phyloP scores from a whole-genome alignment of 805 yeast genomes.

The Grigorovia humatica region DNA sequence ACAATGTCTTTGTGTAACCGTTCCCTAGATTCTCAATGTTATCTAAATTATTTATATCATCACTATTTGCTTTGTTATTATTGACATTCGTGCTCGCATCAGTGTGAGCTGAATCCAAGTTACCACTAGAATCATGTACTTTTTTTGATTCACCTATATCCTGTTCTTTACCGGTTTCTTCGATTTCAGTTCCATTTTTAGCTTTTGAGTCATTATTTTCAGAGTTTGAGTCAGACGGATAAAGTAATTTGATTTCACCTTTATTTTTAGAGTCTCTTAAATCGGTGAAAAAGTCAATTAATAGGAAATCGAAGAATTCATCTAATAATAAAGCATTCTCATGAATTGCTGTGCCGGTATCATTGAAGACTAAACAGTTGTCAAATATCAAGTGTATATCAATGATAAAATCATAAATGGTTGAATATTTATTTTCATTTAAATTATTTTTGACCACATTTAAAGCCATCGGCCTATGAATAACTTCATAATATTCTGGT shows the following conservation, averaged over 20 bases:
- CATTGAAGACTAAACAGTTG: slow-evolving; percentile 74
- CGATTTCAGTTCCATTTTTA: neutral
- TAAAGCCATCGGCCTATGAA: slow-evolving; percentile 67
- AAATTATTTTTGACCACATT: slow-evolving; percentile 45
- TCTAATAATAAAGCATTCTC: slow-evolving; percentile 59
- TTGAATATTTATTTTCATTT: slow-evolving; percentile 40
- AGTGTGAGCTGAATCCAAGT: too few relatives aligned
- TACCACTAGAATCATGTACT: too few relatives aligned
- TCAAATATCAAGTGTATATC: slow-evolving; percentile 56
- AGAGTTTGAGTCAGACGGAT: slow-evolving; percentile 12
- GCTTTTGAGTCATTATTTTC: slow-evolving; percentile 16
- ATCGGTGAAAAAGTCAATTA: slow-evolving; percentile 21
- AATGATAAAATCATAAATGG: slow-evolving; percentile 47
- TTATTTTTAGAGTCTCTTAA: slow-evolving; percentile 23
- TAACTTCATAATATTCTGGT: slow-evolving; percentile 72
- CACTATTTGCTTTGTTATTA: neutral
- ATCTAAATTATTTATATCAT: slow-evolving; percentile 20
- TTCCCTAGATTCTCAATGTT: slow-evolving; percentile 27
- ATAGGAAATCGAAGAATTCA: slow-evolving; percentile 35
- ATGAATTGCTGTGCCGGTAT: slow-evolving; percentile 58
- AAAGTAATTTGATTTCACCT: slow-evolving; percentile 24
- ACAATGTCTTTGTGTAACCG: slow-evolving; percentile 23
- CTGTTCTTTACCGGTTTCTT: neutral
- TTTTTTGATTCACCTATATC: neutral
- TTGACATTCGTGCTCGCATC: neutral